Evolutionary conservation across 1,139 yeast species (phyloP).

Genomic region (Casaregolazyma suthepensis): DNA sequence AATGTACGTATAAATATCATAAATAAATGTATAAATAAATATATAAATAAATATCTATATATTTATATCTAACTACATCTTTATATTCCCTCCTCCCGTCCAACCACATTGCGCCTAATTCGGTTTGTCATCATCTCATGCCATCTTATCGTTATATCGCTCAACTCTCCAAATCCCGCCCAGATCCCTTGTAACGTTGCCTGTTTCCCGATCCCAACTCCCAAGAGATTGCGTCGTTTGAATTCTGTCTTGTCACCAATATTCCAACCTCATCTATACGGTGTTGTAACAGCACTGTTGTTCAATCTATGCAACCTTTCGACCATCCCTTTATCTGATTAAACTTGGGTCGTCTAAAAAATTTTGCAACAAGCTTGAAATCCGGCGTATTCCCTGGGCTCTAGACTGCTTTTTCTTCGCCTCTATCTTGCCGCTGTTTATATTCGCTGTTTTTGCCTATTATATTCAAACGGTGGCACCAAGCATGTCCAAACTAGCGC

Average conservation of each 20-base stretch:
- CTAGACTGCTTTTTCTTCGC: background rate
- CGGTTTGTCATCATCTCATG: background rate
- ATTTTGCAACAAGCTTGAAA: background rate
- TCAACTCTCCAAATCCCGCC: background rate
- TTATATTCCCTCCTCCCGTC: background rate
- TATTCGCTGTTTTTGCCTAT: background rate
- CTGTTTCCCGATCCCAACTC: background rate
- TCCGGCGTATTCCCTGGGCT: background rate
- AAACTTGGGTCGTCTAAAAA: background rate
- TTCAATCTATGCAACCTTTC: background rate
- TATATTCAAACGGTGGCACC: background rate
- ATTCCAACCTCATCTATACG: background rate
- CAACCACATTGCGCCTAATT: background rate
- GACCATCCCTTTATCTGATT: background rate
- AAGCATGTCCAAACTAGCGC: slow-evolving; percentile 22
- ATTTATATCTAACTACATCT: background rate
- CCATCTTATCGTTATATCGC: background rate
- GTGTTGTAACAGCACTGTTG: background rate
- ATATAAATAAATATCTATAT: too few species aligned
- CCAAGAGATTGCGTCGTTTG: background rate
- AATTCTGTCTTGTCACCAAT: background rate
- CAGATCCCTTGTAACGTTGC: background rate
- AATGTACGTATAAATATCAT: too few species aligned
- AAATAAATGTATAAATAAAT: too few species aligned
- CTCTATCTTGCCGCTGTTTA: background rate